Conservation (phyloP, 2,329 filamentous ascomycete species). For the Aspergillus spinulosporus region DNA sequence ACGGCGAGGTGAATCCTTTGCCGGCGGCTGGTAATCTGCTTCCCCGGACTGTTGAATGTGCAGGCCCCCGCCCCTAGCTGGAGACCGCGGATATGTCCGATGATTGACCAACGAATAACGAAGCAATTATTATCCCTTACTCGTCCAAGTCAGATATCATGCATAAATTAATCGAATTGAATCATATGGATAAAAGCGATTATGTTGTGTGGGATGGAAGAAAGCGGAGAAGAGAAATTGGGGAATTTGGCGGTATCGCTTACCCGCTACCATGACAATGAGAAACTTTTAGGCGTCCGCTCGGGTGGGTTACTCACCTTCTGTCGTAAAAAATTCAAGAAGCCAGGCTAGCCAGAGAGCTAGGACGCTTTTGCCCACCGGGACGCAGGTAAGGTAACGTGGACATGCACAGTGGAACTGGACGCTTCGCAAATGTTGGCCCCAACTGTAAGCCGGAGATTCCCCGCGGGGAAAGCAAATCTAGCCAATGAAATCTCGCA, state of each 20-base stretch:
- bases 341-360: background rate
- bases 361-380: slow-evolving; percentile 11
- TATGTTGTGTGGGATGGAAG: slow-evolving; percentile 11
- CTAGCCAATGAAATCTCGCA: slow-evolving; percentile 5
- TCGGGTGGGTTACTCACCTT: background rate
- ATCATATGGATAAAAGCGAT: slow-evolving; percentile 2
- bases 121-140: background rate
- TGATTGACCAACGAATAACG: background rate
- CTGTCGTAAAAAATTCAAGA: background rate
- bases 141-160: background rate
- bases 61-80: slow-evolving; percentile 11
- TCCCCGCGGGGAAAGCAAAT: slow-evolving; percentile 18
- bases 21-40: slow-evolving; percentile 24
- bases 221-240: slow-evolving; percentile 26
- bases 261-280: slow-evolving; percentile 17
- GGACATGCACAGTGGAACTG: slow-evolving; percentile 2
- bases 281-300: background rate
- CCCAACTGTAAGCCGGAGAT: slow-evolving; percentile 3
- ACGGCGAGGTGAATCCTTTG: slow-evolving; percentile 32
- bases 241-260: slow-evolving; percentile 20
- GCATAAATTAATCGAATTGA: slow-evolving; percentile 1
- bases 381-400: slow-evolving; percentile 4
- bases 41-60: background rate
- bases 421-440: background rate
- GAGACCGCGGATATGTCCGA: background rate